Evolutionary conservation across 352 stramenopile genomes (phyloP).

Genomic region (Phytopythium boreale): DNA sequence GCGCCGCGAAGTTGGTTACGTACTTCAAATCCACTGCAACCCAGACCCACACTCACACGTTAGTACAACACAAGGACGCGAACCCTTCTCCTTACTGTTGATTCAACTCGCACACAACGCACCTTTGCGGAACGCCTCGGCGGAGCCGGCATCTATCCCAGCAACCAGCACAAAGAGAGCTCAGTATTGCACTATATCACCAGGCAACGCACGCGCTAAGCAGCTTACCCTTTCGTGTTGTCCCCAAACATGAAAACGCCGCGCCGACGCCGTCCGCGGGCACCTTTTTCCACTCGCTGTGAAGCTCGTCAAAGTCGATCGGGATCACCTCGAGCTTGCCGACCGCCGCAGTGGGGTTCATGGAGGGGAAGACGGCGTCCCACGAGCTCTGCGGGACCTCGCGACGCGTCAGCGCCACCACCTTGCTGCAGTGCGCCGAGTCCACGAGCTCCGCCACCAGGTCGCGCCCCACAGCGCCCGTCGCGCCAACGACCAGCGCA

Average conservation of each 20-base stretch:
- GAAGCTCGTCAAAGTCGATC: slow-evolving; percentile 54
- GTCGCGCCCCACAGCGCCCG: slow-evolving; percentile 60
- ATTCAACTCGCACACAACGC: neutral
- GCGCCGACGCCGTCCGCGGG: slow-evolving; percentile 33
- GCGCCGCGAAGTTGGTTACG: slow-evolving; percentile 41
- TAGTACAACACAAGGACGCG: neutral
- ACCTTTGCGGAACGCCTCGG: slow-evolving; percentile 64
- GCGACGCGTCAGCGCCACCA: slow-evolving; percentile 56
- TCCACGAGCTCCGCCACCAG: slow-evolving; percentile 59
- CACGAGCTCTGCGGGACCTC: slow-evolving; percentile 47
- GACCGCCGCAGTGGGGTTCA: slow-evolving; percentile 34
- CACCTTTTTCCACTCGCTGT: slow-evolving; percentile 26
- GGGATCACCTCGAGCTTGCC: slow-evolving; percentile 50
- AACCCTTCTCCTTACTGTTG: neutral
- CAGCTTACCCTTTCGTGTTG: slow-evolving; percentile 49
- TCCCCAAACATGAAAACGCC: slow-evolving; percentile 64
- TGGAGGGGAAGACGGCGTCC: slow-evolving; percentile 33
- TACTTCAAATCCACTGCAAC: slow-evolving; percentile 64
- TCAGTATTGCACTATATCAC: neutral
- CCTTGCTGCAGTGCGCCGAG: slow-evolving; percentile 48
- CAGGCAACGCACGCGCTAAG: neutral
- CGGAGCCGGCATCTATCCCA: slow-evolving; percentile 38
- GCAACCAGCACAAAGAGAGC: neutral
- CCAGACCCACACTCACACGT: neutral
- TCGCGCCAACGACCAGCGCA: slow-evolving; percentile 55